Evolutionary conservation across 352 stramenopile species (phyloP).

Genomic region (Phytopythium vexans): DNA sequence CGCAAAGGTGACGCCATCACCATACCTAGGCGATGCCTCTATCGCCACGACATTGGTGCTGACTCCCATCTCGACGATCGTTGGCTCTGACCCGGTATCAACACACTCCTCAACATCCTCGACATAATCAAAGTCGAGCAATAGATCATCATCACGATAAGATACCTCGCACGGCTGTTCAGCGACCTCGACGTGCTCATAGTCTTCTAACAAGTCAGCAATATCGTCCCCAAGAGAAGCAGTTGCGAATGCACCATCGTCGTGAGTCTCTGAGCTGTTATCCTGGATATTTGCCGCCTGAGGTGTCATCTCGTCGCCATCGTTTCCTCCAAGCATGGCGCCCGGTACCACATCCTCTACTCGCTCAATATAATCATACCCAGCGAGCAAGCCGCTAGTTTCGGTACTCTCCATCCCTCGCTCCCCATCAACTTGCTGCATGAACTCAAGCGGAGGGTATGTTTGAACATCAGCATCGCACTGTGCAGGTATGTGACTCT

Average conservation of each 20-base stretch:
- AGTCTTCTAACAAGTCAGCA: conserved; percentile 26
- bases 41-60: no score
- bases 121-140: conserved; percentile 20
- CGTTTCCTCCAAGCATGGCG: not conserved
- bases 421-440: not conserved
- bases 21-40: no score
- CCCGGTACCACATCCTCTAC: not conserved
- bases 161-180: conserved; percentile 4
- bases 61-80: no score
- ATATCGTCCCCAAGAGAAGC: not conserved
- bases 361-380: conserved; percentile 1
- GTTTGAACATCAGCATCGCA: conserved; percentile 6
- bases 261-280: no score
- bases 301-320: not conserved
- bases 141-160: conserved; percentile 12
- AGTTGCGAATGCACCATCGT: not conserved
- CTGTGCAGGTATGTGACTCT: not conserved
- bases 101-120: conserved; percentile 13
- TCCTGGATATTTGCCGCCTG: not conserved
- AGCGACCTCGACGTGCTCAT: conserved; percentile 32
- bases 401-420: not conserved
- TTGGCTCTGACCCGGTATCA: no score
- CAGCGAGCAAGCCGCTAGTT: not conserved
- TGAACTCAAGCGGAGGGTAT: not conserved
- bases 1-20: no score